phyloP scores from a whole-genome alignment of 2,329 filamentous ascomycete species.

The Fusarium sp. region DNA sequence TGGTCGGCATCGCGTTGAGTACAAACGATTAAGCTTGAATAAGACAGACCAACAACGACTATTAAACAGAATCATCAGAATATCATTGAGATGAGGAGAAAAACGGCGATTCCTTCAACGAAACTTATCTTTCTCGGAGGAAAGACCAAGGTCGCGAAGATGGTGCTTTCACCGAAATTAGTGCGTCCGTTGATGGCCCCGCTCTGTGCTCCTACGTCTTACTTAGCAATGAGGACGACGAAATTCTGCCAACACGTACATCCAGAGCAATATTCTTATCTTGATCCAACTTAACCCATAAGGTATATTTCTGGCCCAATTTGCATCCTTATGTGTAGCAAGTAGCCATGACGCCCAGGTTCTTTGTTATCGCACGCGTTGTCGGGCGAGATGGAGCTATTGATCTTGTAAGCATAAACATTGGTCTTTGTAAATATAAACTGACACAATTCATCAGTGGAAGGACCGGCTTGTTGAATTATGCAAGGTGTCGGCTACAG shows the following conservation, averaged over 20 bases:
- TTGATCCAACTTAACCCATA: rapidly evolving
- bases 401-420: rapidly evolving
- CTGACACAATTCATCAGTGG: not conserved
- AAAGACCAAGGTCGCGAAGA: not conserved
- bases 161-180: not conserved
- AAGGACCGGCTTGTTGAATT: not conserved
- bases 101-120: not conserved
- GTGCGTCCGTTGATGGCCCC: not conserved
- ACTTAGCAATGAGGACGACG: too few relatives aligned
- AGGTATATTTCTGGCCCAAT: rapidly evolving
- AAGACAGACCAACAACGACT: too few relatives aligned
- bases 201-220: not conserved
- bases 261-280: rapidly evolving
- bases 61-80: not conserved
- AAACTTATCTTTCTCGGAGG: rapidly evolving
- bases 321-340: rapidly evolving
- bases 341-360: not conserved
- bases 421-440: rapidly evolving
- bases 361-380: not conserved
- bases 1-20: not conserved
- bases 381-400: not conserved
- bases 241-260: not conserved
- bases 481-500: not conserved
- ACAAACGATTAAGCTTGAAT: not conserved
- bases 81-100: not conserved